A percentile compares a stretch with the other conserved stretches of the same genome.
Conservation (phyloP, 192 early-diverging fungal species). For the Entomortierella chlamydospora region DNA sequence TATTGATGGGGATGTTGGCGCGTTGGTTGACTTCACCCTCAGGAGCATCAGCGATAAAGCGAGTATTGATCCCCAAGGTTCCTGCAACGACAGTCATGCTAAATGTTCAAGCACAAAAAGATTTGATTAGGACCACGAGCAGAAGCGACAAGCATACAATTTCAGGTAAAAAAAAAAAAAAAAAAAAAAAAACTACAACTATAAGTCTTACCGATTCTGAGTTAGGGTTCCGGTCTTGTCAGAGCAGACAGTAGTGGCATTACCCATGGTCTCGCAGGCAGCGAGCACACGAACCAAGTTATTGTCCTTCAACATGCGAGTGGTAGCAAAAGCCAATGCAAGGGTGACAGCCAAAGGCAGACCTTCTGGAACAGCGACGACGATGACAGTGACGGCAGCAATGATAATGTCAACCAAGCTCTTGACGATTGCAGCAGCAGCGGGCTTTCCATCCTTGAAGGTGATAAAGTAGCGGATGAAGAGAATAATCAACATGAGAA, state of each 20-base stretch:
- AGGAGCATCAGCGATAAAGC: constrained; percentile 56
- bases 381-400: constrained; percentile 90
- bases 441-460: constrained; percentile 55
- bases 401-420: constrained; percentile 84
- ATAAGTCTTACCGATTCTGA: constrained; percentile 78
- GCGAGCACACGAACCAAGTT: constrained; percentile 95
- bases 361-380: constrained; percentile 98
- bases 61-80: constrained; percentile 64
- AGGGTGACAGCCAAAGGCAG: constrained; percentile 96
- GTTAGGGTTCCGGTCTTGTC: constrained; percentile 99
- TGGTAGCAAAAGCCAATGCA: constrained; percentile 93
- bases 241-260: constrained; percentile 97
- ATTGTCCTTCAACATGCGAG: constrained; percentile 95
- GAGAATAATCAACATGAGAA: constrained; percentile 85
- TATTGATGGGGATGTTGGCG: constrained; percentile 45
- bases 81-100: constrained; percentile 95
- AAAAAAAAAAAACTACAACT: not conserved
- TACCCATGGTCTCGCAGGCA: constrained; percentile 98
- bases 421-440: constrained; percentile 62
- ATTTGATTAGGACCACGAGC: no score
- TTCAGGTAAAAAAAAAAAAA: no score
- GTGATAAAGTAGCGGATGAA: constrained; percentile 84
- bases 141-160: not conserved
- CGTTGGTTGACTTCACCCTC: constrained; percentile 47
- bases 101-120: not conserved